Base-by-base conservation (phyloP, 2,329 filamentous ascomycete genomes). In the Periconia sp. region DNA sequence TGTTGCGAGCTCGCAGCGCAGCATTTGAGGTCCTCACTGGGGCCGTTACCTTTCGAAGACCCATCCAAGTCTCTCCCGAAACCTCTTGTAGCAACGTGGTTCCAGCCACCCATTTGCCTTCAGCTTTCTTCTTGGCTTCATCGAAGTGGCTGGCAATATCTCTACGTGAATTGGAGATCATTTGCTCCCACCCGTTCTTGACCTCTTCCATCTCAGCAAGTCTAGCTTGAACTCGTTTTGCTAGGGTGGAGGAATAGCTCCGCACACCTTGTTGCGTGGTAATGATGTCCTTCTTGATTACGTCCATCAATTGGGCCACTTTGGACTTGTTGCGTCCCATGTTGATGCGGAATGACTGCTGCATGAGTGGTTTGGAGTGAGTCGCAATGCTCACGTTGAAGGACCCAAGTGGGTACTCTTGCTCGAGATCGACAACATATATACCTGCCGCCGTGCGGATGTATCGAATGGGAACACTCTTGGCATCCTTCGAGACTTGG, bases 401-500 rank as follows among this genome's bases (percentile, higher is more conserved):
- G 16, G 65, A 49, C 3, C 78, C 76, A 40, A 75, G 70, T 8
- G 77, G 72, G 54, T 81, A 74, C 43, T 75, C 73, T 30, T 73
- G 69, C 36, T 78, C 73, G 12, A 82, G 60, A 19, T 73, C 73
- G 25, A 82, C 63, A 11, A 76, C 72, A 50, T 81, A 81, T 6
- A 80, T 75, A 7, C 78, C 78, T 23, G 78, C 75, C 43, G 81
- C 77, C 7, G 81, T 69, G 31, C 71, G 73, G 30, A 59, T 56
- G 25, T 75, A 75, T n/a, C 77, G 61, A 43, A 77, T 69, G 43
- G 76, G 73, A 18, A 74, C 56, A 32, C 77, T 59, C 23, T 65
- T 50, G 12, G 67, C 63, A 18, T 70, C 70, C n/a, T 75, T 74
- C 19, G 62, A 70, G 33, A 83, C 71, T 33, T 72, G 70, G 25